These are phyloP conservation scores for Bacterosira constricta DNA, from an alignment of 108 stramenopile genomes.

Conservation along the genomic window DNA sequence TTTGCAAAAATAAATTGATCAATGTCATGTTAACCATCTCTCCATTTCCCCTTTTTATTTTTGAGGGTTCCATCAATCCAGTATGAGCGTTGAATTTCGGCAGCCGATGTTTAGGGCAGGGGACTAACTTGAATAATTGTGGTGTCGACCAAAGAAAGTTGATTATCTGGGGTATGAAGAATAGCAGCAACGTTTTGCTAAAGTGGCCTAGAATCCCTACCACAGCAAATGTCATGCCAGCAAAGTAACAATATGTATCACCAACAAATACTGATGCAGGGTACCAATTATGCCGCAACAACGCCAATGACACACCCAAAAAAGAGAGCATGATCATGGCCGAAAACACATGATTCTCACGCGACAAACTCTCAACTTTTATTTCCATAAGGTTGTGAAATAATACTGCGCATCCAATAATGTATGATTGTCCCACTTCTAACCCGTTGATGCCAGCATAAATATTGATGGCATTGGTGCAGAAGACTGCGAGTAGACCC, in stretches of 20 bases:
- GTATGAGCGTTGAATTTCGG: slow-evolving; percentile 85
- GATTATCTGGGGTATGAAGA: slow-evolving; percentile 96
- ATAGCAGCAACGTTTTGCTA: slow-evolving; percentile 94
- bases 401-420: slow-evolving; percentile 86
- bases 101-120: slow-evolving; percentile 96
- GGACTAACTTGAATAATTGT: slow-evolving; percentile 94
- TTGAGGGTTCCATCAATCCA: slow-evolving; percentile 83
- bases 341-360: slow-evolving; percentile 87
- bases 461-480: slow-evolving; percentile 99
- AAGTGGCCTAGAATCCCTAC: slow-evolving; percentile 97
- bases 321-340: slow-evolving; percentile 87
- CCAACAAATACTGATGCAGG: slow-evolving; percentile 97
- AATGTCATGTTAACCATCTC: slow-evolving; percentile 93
- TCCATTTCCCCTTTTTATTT: slow-evolving; percentile 38
- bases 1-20: slow-evolving; percentile 87
- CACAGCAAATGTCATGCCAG: slow-evolving; percentile 98
- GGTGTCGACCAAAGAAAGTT: slow-evolving; percentile 97
- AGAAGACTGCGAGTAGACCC: slow-evolving; percentile 97
- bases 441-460: slow-evolving; percentile 99
- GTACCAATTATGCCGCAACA: slow-evolving; percentile 94
- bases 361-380: slow-evolving; percentile 27
- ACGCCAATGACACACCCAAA: slow-evolving; percentile 81
- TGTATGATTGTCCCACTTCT: slow-evolving; percentile 95
- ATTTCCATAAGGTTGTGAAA: slow-evolving; percentile 85
- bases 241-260: slow-evolving; percentile 99